Percentiles rank a stretch among this genome's conserved stretches.
Conservation (phyloP, 805 yeast genomes). For the Candida maesae region DNA sequence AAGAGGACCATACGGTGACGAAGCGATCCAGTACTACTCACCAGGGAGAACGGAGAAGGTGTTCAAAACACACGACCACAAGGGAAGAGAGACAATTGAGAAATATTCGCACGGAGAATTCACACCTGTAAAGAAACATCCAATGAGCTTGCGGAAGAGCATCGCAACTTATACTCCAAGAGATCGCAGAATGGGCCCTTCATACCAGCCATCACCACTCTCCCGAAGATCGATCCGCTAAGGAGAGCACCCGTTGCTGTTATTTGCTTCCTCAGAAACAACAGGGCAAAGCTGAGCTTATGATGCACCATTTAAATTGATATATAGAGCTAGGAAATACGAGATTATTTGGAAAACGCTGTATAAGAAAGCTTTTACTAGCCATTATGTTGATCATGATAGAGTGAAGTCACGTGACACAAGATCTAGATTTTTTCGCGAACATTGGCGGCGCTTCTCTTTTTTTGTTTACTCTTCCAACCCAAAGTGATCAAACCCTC, state of each 20-base stretch:
- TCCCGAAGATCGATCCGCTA: slow-evolving; percentile 9
- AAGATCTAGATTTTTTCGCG: too few relatives aligned
- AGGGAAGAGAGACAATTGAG: slow-evolving; percentile 30
- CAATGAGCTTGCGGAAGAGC: slow-evolving; percentile 9
- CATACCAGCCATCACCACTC: slow-evolving; percentile 25
- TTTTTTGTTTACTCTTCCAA: too few relatives aligned
- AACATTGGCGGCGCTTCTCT: too few relatives aligned
- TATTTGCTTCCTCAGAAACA: too few relatives aligned
- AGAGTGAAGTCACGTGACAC: too few relatives aligned
- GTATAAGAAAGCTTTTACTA: too few relatives aligned
- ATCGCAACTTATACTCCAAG: slow-evolving; percentile 17
- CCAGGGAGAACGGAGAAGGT: slow-evolving; percentile 34
- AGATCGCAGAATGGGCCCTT: slow-evolving; percentile 4
- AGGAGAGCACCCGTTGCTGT: neutral
- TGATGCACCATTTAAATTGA: too few relatives aligned
- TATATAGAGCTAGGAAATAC: too few relatives aligned
- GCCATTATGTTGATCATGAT: too few relatives aligned
- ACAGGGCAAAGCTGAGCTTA: too few relatives aligned
- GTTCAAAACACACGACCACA: slow-evolving; percentile 48
- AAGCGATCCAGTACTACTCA: slow-evolving; percentile 29
- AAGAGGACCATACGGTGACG: slow-evolving; percentile 26
- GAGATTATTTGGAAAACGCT: too few relatives aligned
- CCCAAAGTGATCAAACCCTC: too few relatives aligned
- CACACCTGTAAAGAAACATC: slow-evolving; percentile 25
- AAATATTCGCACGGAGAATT: slow-evolving; percentile 30